phyloP scores from a whole-genome alignment of 495 filamentous ascomycete species.

The Neurospora tetrasperma region DNA sequence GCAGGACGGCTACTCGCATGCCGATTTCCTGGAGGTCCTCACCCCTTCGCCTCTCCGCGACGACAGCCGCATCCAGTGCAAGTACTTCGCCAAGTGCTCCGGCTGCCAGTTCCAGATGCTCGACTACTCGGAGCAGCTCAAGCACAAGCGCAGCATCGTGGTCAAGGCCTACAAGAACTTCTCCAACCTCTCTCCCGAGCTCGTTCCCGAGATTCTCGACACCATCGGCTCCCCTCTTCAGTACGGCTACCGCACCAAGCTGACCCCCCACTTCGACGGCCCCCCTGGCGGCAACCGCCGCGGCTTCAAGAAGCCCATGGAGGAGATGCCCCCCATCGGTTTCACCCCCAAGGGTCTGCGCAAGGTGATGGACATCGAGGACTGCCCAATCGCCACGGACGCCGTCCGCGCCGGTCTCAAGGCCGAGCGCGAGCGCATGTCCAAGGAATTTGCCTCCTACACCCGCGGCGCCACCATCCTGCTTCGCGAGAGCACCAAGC shows the following conservation, averaged over 20 bases:
- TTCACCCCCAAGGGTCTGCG: slow-evolving; percentile 71
- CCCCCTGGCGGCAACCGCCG: slow-evolving; percentile 39
- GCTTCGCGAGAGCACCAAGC: slow-evolving; percentile 72
- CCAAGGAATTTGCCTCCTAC: slow-evolving; percentile 58
- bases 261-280: slow-evolving; percentile 88
- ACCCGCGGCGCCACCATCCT: slow-evolving; percentile 77
- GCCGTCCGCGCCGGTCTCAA: slow-evolving; percentile 67
- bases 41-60: slow-evolving; percentile 65
- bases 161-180: slow-evolving; percentile 91
- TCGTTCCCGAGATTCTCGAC: slow-evolving; percentile 65
- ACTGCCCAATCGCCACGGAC: slow-evolving; percentile 90
- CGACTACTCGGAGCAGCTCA: slow-evolving; percentile 74
- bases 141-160: slow-evolving; percentile 73
- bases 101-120: slow-evolving; percentile 98
- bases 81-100: slow-evolving; percentile 78
- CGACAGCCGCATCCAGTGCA: slow-evolving; percentile 64
- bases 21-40: slow-evolving; percentile 73
- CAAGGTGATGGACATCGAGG: slow-evolving; percentile 81
- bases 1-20: slow-evolving; percentile 52
- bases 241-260: slow-evolving; percentile 90
- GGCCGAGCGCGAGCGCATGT: slow-evolving; percentile 60
- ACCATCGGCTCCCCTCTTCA: slow-evolving; percentile 84
- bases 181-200: slow-evolving; percentile 63
- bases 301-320: slow-evolving; percentile 30
- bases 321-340: slow-evolving; percentile 68